These are phyloP conservation scores for Quercus tomentella DNA, from an alignment of 331 rosid species.

Conservation along the genomic window DNA sequence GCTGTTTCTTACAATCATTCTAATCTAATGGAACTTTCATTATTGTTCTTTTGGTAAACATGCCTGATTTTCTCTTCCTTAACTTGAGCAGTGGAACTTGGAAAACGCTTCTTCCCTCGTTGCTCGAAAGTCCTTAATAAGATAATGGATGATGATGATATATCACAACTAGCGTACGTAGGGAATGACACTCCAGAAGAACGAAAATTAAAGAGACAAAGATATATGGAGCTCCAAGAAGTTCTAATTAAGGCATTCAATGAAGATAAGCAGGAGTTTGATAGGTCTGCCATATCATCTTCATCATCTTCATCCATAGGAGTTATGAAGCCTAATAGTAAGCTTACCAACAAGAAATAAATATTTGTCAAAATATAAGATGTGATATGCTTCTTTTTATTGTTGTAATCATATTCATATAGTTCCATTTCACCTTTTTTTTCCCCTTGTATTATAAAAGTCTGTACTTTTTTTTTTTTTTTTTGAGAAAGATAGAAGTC, in stretches of 20 bases:
- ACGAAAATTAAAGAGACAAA: conserved; percentile 34
- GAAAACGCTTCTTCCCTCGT: conserved; percentile 71
- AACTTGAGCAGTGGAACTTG: conserved; percentile 50
- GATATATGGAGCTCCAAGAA: conserved; percentile 58
- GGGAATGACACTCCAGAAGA: conserved; percentile 48
- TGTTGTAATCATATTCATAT: background rate
- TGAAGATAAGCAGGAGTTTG: conserved; percentile 55
- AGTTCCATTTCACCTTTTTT: background rate
- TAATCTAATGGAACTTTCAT: background rate
- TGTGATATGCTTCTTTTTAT: background rate
- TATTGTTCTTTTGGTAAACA: background rate
- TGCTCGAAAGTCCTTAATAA: conserved; percentile 59
- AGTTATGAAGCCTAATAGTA: conserved; percentile 21
- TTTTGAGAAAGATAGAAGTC: too few relatives aligned
- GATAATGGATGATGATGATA: conserved; percentile 66
- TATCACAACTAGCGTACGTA: conserved; percentile 43
- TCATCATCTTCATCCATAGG: conserved; percentile 63
- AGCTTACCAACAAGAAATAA: conserved; percentile 17
- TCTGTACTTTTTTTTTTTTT: too few relatives aligned
- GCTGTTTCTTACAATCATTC: background rate
- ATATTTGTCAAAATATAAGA: background rate
- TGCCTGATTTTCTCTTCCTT: background rate
- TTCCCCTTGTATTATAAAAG: background rate
- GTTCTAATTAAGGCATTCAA: conserved; percentile 47
- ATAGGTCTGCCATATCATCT: conserved; percentile 44